Percentiles rank a stretch among this genome's conserved stretches.
phyloP scores from a whole-genome alignment of 345 rosid species.

The Gossypium thurberi region DNA sequence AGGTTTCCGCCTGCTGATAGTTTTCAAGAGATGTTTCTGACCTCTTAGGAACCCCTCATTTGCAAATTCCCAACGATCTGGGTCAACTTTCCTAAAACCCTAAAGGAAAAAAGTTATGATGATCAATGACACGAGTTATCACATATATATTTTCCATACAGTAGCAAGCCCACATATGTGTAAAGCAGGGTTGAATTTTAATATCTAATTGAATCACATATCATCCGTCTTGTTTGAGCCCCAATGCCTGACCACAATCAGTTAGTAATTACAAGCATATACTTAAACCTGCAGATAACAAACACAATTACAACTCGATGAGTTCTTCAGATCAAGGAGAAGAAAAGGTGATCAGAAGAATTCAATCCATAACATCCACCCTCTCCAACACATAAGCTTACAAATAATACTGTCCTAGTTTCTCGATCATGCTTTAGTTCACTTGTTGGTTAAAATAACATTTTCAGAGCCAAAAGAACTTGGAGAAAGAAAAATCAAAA shows the following conservation, averaged over 20 bases:
- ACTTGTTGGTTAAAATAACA: not conserved
- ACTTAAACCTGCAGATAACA: constrained; percentile 19
- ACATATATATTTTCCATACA: constrained; percentile 10
- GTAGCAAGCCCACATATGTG: constrained; percentile 8
- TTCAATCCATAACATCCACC: not conserved
- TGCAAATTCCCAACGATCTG: constrained; percentile 87
- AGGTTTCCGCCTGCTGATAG: constrained; percentile 60
- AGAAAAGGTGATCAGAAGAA: not conserved
- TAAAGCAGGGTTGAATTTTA: constrained; percentile 10
- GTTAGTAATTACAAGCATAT: constrained; percentile 14
- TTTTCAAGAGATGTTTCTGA: constrained; percentile 64
- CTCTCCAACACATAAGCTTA: not conserved
- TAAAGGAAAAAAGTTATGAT: constrained; percentile 17
- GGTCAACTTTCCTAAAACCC: constrained; percentile 91
- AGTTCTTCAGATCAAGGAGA: constrained; percentile 3
- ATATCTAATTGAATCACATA: constrained; percentile 4
- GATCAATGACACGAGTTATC: constrained; percentile 6
- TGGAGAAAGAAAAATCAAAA: not conserved
- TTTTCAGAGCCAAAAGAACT: not conserved
- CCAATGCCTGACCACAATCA: constrained; percentile 13
- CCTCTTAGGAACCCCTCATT: constrained; percentile 82
- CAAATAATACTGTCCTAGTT: not conserved
- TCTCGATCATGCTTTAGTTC: constrained; percentile 1
- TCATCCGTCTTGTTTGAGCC: constrained; percentile 7
- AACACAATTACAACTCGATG: constrained; percentile 2